Percentiles rank a stretch among this genome's conserved stretches.
Conservation (phyloP, 495 filamentous ascomycete genomes). For the Neurospora sp. region DNA sequence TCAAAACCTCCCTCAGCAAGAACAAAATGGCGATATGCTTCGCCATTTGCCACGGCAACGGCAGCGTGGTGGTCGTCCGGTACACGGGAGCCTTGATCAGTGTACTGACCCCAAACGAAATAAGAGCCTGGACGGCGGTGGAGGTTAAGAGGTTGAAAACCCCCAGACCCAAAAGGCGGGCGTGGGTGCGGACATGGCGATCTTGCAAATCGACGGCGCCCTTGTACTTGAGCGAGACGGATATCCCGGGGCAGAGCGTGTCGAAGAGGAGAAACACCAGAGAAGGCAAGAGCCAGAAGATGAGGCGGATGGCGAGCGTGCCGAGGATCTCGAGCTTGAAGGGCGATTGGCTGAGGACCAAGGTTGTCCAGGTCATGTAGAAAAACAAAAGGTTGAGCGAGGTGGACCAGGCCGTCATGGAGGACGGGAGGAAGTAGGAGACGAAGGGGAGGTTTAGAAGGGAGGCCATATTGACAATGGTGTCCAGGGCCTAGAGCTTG, state of each 20-base stretch:
- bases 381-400: slow-evolving; percentile 83
- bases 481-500: neutral
- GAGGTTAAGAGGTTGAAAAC: slow-evolving; percentile 57
- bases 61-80: slow-evolving; percentile 24
- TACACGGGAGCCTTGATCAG: slow-evolving; percentile 9
- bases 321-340: slow-evolving; percentile 68
- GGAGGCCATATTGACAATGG: slow-evolving; percentile 40
- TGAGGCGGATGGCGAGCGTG: slow-evolving; percentile 52
- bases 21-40: slow-evolving; percentile 56
- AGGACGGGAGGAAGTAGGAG: slow-evolving; percentile 48
- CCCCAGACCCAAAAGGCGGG: slow-evolving; percentile 40
- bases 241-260: slow-evolving; percentile 52
- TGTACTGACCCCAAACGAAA: slow-evolving; percentile 27
- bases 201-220: slow-evolving; percentile 54
- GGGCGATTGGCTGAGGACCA: slow-evolving; percentile 66
- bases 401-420: slow-evolving; percentile 56
- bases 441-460: slow-evolving; percentile 63
- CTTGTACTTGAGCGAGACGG: slow-evolving; percentile 57
- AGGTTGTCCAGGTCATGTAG: slow-evolving; percentile 79
- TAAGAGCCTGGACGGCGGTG: slow-evolving; percentile 41
- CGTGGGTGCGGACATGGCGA: slow-evolving; percentile 31
- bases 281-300: slow-evolving; percentile 68
- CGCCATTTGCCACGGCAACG: slow-evolving; percentile 41
- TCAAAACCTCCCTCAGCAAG: slow-evolving; percentile 42
- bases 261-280: slow-evolving; percentile 67